These are phyloP conservation scores for Allium cepa DNA, from an alignment of 106 monocot genomes.

Conservation along the genomic window DNA sequence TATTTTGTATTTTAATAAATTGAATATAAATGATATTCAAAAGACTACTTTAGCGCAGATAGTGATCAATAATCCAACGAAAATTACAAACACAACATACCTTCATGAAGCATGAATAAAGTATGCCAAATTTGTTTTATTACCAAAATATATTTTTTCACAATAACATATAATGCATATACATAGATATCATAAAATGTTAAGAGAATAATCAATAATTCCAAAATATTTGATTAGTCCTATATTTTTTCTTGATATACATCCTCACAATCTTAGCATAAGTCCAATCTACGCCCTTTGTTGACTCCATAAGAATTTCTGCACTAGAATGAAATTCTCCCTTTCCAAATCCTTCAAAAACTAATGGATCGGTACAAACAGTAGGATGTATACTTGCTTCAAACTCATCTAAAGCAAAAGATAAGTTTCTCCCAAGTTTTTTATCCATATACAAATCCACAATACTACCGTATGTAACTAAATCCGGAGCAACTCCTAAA, in stretches of 20 bases:
- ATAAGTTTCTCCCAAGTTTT: slow-evolving; percentile 69
- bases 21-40: no score
- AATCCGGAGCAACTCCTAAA: slow-evolving; percentile 48
- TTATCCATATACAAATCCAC: slow-evolving; percentile 77
- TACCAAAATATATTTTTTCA: no score
- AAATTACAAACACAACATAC: no score
- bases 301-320: slow-evolving; percentile 54
- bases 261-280: slow-evolving; percentile 50
- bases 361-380: slow-evolving; percentile 65
- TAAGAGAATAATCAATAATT: slow-evolving; percentile 51
- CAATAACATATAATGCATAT: no score
- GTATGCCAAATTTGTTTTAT: no score
- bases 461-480: slow-evolving; percentile 88
- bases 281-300: slow-evolving; percentile 33
- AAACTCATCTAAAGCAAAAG: slow-evolving; percentile 49
- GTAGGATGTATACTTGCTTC: slow-evolving; percentile 23
- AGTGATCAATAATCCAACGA: no score
- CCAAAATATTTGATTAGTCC: slow-evolving; percentile 91
- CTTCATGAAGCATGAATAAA: no score
- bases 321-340: slow-evolving; percentile 86
- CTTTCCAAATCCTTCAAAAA: slow-evolving; percentile 88
- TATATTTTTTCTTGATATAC: slow-evolving; percentile 57
- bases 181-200: no score
- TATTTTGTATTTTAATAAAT: no score
- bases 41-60: no score